Evolutionary conservation across 2,329 filamentous ascomycete species (phyloP), one percentile per base, ranked within the genome.

Genomic region (Colletotrichum zoysiae): DNA sequence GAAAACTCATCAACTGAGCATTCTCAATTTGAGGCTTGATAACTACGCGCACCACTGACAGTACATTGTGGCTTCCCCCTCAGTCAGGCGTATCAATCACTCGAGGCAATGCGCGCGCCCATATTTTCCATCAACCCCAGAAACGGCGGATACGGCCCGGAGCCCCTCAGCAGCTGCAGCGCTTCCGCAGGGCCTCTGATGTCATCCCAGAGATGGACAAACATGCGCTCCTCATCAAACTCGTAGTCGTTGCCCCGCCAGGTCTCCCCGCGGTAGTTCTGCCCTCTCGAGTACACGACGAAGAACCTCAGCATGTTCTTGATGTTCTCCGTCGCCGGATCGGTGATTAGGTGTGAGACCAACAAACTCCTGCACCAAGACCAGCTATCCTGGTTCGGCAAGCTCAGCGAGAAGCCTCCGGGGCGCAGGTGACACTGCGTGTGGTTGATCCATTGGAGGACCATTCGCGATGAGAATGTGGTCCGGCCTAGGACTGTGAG

Each of bases 191-290:
- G 30, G 6, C 63, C 56, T 42, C 50, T 46, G 38, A 59, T 35
- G 4, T 67, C 67, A 26, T 42, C 40, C 63, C 50, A 67, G n/a
- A 67, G 33, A 4, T 50, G 44, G 16, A 50, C 16, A 26, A 67
- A 62, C 56, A 67, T 61, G n/a, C 46, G 18, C 48, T 70, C 63
- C 42, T 70, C 67, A 20, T 61, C 20, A 1, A 16, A 23, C 14
- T 61, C 33, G 16, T 51, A 67, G 26, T 57, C 57, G 50, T 57
- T 67, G 5, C 56, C 18, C 35, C 23, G 20, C 62, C 62, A 44
- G 18, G 26, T n/a, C 6, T 20, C 40, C 8, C 4, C 16, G 12
- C n/a, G 18, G 16, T 8, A n/a, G 16, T 20, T 12, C 6, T 20
- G 16, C 0, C 23, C 48, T 33, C 50, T 40, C 1, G 18, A 20